Conservation (phyloP, 2,329 filamentous ascomycete species). For the Fusarium camptoceras region DNA sequence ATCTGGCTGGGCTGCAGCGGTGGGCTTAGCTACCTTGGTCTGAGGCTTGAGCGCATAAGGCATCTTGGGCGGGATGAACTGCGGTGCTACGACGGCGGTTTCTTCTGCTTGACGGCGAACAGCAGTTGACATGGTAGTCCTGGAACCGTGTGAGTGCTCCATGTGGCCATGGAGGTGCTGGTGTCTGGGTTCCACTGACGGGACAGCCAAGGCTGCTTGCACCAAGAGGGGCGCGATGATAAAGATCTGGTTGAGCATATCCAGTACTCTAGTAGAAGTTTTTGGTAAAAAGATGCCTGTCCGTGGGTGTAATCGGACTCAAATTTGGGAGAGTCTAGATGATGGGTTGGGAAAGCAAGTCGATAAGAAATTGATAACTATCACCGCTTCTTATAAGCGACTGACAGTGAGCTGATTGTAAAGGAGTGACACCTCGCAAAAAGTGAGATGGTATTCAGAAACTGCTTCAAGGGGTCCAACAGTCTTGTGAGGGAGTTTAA, state of each 20-base stretch:
- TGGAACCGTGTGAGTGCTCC: slow-evolving; percentile 28
- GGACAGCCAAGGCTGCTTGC: slow-evolving; percentile 37
- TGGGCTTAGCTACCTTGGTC: slow-evolving; percentile 23
- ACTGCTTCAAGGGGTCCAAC: slow-evolving; percentile 4
- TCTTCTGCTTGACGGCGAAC: slow-evolving; percentile 14
- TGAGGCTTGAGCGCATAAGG: slow-evolving; percentile 25
- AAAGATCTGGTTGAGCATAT: slow-evolving; percentile 44
- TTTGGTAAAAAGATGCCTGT: background rate
- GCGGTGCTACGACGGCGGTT: slow-evolving; percentile 13
- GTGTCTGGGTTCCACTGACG: slow-evolving; percentile 33
- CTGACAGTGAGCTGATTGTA: slow-evolving; percentile 2
- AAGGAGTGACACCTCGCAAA: slow-evolving; percentile 24
- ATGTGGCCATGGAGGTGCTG: slow-evolving; percentile 36
- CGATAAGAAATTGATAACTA: background rate
- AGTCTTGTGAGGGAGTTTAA: slow-evolving; percentile 19
- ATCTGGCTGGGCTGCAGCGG: background rate
- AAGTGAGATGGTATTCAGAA: slow-evolving; percentile 15
- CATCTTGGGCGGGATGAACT: slow-evolving; percentile 32
- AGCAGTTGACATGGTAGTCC: slow-evolving; percentile 20
- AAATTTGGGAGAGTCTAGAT: slow-evolving; percentile 6
- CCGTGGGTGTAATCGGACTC: background rate
- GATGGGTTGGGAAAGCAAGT: slow-evolving; percentile 6
- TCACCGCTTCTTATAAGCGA: slow-evolving; percentile 32
- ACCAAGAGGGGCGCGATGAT: slow-evolving; percentile 45
- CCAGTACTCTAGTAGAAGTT: background rate